Evolutionary conservation across 352 stramenopile genomes (phyloP).

Genomic region (Aphanomyces euteiches): DNA sequence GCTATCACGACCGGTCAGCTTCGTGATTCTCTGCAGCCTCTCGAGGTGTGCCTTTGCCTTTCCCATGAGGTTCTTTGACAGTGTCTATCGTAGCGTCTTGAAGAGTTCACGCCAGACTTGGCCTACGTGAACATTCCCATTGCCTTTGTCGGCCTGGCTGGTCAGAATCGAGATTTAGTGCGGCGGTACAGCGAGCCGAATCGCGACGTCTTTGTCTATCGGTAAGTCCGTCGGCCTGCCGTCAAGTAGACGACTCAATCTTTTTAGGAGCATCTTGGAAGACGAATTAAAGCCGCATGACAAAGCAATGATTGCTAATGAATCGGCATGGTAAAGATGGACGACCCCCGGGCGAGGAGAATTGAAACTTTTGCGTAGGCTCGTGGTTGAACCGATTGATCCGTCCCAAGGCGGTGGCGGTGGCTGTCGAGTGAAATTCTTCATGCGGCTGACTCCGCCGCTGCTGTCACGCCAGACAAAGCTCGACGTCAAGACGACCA

Average conservation of each 20-base stretch:
- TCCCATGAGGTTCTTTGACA: background rate
- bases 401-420: background rate
- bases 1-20: background rate
- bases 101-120: slow-evolving; percentile 5
- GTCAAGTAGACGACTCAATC: background rate
- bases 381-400: background rate
- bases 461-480: background rate
- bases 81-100: slow-evolving; percentile 15
- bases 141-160: background rate
- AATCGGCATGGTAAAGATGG: background rate
- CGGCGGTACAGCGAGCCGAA: background rate
- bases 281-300: slow-evolving; percentile 15
- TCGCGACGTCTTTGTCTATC: slow-evolving; percentile 16
- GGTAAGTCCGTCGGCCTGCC: background rate
- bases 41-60: background rate
- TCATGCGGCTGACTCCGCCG: background rate
- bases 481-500: slow-evolving; percentile 8
- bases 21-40: too few relatives aligned
- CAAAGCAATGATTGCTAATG: slow-evolving; percentile 7
- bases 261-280: slow-evolving; percentile 23
- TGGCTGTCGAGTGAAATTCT: slow-evolving; percentile 2
- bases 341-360: background rate
- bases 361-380: background rate
- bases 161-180: slow-evolving; percentile 13
- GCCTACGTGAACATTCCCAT: slow-evolving; percentile 1